phyloP scores from a whole-genome alignment of 139 green algal species.

The Gonium pectorale region DNA sequence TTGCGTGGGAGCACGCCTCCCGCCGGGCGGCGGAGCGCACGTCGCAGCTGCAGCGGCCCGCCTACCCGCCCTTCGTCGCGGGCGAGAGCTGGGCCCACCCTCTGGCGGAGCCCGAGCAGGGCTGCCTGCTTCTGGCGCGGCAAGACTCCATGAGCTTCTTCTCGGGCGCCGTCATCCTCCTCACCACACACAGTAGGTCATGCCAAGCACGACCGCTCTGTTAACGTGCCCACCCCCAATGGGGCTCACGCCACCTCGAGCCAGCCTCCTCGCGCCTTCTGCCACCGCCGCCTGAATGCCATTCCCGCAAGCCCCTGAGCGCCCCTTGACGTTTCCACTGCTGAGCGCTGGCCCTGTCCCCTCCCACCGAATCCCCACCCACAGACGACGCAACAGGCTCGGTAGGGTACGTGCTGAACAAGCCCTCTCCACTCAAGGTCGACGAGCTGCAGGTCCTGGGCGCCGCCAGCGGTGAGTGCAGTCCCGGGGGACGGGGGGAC shows the following conservation, averaged over 20 bases:
- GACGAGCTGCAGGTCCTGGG: slow-evolving; percentile 51
- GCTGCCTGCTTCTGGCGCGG: slow-evolving; percentile 59
- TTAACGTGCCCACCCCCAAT: not conserved
- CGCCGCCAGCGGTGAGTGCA: slow-evolving; percentile 30
- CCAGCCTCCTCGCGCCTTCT: too few relatives aligned
- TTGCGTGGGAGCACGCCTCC: slow-evolving; percentile 34
- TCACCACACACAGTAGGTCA: slow-evolving; percentile 54
- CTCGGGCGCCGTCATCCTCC: slow-evolving; percentile 47
- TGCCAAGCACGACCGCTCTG: not conserved
- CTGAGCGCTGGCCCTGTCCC: not conserved
- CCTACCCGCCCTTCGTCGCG: not conserved
- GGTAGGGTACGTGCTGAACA: slow-evolving; percentile 65
- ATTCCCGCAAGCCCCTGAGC: not conserved
- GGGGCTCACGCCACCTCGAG: not conserved
- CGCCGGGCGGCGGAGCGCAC: not conserved
- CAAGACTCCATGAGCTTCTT: slow-evolving; percentile 48
- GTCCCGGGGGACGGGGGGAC: not conserved
- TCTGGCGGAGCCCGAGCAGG: slow-evolving; percentile 44
- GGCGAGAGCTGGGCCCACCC: slow-evolving; percentile 35
- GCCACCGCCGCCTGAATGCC: not conserved
- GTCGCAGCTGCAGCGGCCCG: not conserved
- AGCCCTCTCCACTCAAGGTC: slow-evolving; percentile 53
- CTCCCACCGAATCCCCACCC: not conserved
- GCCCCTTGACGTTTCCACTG: not conserved
- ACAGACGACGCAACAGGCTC: slow-evolving; percentile 49